Evolutionary conservation across 2,329 filamentous ascomycete species (phyloP).

Genomic region (Aureobasidium namibiae): DNA sequence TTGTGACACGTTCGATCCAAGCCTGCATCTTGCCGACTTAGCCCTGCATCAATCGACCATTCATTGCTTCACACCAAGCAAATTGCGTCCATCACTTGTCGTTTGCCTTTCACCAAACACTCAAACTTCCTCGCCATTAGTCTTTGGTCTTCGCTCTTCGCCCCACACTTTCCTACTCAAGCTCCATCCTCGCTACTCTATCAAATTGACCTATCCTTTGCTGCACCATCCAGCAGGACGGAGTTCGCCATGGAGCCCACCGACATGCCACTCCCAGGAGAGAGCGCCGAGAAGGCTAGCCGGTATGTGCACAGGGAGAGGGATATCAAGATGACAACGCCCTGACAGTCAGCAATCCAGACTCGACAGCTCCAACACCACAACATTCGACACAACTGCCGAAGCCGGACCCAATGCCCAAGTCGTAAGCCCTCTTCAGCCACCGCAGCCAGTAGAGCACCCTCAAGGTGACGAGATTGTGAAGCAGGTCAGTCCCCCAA

Average conservation of each 20-base stretch:
- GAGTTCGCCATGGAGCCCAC: background rate
- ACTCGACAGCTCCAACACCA: background rate
- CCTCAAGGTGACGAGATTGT: conserved; percentile 17
- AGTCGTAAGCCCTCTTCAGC: background rate
- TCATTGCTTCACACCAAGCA: background rate
- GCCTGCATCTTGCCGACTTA: background rate
- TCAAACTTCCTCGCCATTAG: background rate
- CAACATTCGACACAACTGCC: background rate
- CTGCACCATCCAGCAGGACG: background rate
- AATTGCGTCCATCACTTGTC: background rate
- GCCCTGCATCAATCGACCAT: background rate
- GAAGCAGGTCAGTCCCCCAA: conserved; percentile 13
- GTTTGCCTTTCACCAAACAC: background rate
- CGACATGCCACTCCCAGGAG: background rate
- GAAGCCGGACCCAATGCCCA: background rate
- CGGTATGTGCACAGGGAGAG: background rate
- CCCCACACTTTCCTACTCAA: background rate
- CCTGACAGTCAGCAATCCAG: background rate
- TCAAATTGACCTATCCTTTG: background rate
- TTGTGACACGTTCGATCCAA: conserved; percentile 3
- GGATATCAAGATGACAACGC: background rate
- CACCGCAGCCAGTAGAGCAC: conserved; percentile 14
- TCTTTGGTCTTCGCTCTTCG: background rate
- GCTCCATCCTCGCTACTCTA: background rate
- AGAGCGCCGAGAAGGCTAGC: background rate